Evolutionary conservation across 2,329 filamentous ascomycete species (phyloP).

Genomic region (Penicillium glabrum): DNA sequence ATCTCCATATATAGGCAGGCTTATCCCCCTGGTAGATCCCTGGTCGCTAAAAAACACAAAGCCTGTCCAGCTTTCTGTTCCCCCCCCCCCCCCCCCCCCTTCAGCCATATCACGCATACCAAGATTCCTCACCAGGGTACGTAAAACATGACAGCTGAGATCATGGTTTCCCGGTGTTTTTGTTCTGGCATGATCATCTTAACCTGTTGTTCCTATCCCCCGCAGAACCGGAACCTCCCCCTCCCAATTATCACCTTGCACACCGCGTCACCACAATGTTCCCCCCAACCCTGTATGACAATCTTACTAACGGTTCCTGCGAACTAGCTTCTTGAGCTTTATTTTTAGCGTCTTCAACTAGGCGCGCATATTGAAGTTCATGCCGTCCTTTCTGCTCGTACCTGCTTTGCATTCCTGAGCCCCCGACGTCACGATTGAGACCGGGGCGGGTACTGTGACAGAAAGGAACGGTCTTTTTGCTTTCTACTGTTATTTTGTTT

Average conservation of each 20-base stretch:
- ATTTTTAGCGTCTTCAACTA: conserved; percentile 8
- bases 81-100: background rate
- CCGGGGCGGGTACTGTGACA: conserved; percentile 11
- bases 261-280: conserved; percentile 25
- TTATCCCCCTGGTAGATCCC: conserved; percentile 5
- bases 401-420: conserved; percentile 13
- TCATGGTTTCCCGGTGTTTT: conserved; percentile 1
- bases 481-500: conserved; percentile 6
- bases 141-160: conserved; percentile 16
- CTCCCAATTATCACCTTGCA: conserved; percentile 7
- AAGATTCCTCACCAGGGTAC: conserved; percentile 13
- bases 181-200: conserved; percentile 26
- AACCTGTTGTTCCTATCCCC: background rate
- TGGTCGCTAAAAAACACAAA: background rate
- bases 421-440: conserved; percentile 16
- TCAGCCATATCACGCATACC: conserved; percentile 7
- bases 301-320: conserved; percentile 16
- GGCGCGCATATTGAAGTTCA: conserved; percentile 1
- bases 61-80: background rate
- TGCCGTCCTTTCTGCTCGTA: conserved; percentile 8
- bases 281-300: conserved; percentile 10
- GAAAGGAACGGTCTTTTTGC: conserved; percentile 5
- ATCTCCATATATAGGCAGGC: conserved; percentile 5
- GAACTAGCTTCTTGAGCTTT: background rate
- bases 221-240: background rate